Evolutionary conservation across 1,284 basidiomycete genomes (phyloP).

Genomic region (Microstroma glucosiphilum): DNA sequence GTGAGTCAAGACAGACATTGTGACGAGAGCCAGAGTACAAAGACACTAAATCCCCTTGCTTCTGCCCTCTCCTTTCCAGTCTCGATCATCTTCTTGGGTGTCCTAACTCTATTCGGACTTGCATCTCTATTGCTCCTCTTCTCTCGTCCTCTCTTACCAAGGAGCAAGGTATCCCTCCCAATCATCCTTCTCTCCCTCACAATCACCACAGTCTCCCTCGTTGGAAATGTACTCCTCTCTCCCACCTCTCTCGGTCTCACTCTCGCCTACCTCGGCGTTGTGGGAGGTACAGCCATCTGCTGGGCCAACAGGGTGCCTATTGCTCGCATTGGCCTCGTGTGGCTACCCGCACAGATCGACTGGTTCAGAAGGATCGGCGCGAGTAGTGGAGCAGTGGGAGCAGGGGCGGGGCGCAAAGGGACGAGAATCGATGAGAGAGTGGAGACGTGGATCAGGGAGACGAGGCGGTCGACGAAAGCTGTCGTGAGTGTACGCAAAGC

Average conservation of each 20-base stretch:
- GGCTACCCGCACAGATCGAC: background rate
- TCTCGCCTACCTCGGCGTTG: slow-evolving; percentile 31
- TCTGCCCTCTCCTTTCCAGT: slow-evolving; percentile 4
- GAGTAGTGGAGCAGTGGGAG: too few species aligned
- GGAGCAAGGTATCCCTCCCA: slow-evolving; percentile 35
- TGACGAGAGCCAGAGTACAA: background rate
- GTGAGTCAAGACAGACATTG: background rate
- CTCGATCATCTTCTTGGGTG: slow-evolving; percentile 60
- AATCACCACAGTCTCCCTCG: slow-evolving; percentile 60
- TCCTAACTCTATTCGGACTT: slow-evolving; percentile 50
- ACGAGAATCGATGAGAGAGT: background rate
- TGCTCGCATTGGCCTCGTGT: background rate
- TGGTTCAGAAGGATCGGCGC: background rate
- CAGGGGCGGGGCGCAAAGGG: too few species aligned
- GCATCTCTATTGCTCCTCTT: slow-evolving; percentile 58
- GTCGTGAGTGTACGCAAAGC: background rate
- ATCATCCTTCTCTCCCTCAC: slow-evolving; percentile 56
- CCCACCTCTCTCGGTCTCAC: slow-evolving; percentile 62
- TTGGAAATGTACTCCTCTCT: slow-evolving; percentile 27
- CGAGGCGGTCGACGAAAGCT: background rate
- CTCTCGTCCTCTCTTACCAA: slow-evolving; percentile 11
- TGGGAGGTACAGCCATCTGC: slow-evolving; percentile 54
- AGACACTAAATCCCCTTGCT: background rate
- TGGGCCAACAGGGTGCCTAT: slow-evolving; percentile 56
- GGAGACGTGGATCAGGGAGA: background rate